Base-by-base conservation (phyloP, 768 basidiomycete genomes). In the Hygrophoropsis aurantiaca region DNA sequence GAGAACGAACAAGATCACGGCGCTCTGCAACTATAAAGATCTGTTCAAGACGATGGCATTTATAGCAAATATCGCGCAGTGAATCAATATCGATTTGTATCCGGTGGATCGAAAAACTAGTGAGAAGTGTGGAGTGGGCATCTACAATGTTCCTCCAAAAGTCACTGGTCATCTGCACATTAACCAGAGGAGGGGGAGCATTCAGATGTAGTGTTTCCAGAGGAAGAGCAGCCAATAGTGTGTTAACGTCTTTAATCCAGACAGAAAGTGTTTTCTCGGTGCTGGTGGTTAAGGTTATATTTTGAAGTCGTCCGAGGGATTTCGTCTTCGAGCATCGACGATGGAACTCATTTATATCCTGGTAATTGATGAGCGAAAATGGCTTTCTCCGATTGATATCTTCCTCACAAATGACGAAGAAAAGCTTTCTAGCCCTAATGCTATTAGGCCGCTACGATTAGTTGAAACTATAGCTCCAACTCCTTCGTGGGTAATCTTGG, bases 141-240 rank as follows among this genome's bases (percentile, higher is more conserved):
- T 59, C 33, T 10, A 85, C 69, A 3, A 91, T 61, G 3, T 64
- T 57, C 9, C 52, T 52, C 74, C 82, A 84, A 44, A 90, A 79
- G 4, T 62, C 59, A 20, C 78, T 72, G 6, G 71, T 67, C 15
- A 74, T 65, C 0, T 60, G 62, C 4, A 66, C 62, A 41, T 75
- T 68, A 39, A 69, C 62, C 32, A 69, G 71, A 4, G 65, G 62
- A 2, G 70, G 71, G 1, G 77, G 69, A 5, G 78, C 73, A 59
- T 85, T 86, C 26, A 90, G 69, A 47, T 86, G 84, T 52, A 91
- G 78, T 19, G 58, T 55, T 54, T 82, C 74, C 11, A 90, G 67
- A 1, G 83, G 80, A 1, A 80, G 69, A 21, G 52, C 38, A 5
- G 66, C 67, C 30, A 86, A 66, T 13, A 87, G 62, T 1, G 64